Evolutionary conservation across 2,329 filamentous ascomycete genomes (phyloP).

Genomic region (Dactylonectria estremocensis): DNA sequence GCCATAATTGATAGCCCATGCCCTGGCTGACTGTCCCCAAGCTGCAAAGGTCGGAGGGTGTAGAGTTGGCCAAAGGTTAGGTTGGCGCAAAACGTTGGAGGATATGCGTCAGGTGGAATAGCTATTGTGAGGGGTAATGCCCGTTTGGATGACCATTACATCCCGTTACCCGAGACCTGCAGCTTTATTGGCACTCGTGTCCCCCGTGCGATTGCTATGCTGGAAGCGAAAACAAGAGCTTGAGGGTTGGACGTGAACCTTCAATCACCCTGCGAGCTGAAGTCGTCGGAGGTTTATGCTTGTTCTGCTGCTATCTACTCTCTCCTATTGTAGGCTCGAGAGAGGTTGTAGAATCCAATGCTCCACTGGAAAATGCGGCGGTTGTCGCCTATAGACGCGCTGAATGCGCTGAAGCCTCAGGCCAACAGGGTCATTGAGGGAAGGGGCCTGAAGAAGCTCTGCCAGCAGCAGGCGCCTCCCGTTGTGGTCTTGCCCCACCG

Average conservation of each 20-base stretch:
- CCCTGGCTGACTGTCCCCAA: background rate
- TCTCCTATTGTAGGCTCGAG: background rate
- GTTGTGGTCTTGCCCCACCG: slow-evolving; percentile 22
- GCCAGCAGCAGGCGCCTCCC: background rate
- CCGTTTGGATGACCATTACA: slow-evolving; percentile 29
- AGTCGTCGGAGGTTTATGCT: background rate
- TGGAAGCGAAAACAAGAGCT: slow-evolving; percentile 7
- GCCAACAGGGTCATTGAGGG: slow-evolving; percentile 24
- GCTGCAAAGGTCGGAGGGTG: slow-evolving; percentile 4
- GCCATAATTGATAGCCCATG: slow-evolving; percentile 41
- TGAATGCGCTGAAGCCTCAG: slow-evolving; percentile 48
- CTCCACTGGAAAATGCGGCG: slow-evolving; percentile 38
- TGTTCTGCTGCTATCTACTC: background rate
- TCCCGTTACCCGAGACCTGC: slow-evolving; percentile 26
- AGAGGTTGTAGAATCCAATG: background rate
- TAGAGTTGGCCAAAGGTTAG: slow-evolving; percentile 11
- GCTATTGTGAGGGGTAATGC: slow-evolving; percentile 41
- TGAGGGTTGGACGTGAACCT: background rate
- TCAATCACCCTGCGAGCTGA: background rate
- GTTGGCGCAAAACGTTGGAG: slow-evolving; percentile 22
- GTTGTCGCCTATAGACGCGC: slow-evolving; percentile 44
- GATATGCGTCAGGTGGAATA: slow-evolving; percentile 32
- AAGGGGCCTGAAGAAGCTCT: slow-evolving; percentile 1
- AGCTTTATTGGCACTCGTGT: slow-evolving; percentile 22
- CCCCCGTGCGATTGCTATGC: slow-evolving; percentile 3